phyloP scores from a whole-genome alignment of 257 asterid genomes.

The Solanum lycopersicoides region DNA sequence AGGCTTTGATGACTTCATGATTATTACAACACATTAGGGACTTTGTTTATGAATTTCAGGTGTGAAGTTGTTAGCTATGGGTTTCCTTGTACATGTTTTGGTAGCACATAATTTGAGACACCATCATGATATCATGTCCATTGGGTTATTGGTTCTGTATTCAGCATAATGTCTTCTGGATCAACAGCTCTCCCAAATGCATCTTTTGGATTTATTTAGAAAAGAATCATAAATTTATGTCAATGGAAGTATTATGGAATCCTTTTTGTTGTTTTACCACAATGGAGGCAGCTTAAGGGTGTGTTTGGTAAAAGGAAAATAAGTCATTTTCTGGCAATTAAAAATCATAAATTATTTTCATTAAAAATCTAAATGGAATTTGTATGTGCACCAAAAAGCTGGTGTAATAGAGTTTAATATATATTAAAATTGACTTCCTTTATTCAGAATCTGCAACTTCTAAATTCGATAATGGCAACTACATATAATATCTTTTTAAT shows the following conservation, averaged over 20 bases:
- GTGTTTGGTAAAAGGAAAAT: not conserved
- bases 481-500: not conserved
- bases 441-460: not conserved
- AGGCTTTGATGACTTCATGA: slow-evolving; percentile 15
- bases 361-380: not conserved
- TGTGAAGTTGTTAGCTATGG: slow-evolving; percentile 22
- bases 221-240: not conserved
- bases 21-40: slow-evolving; percentile 18
- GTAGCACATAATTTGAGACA: slow-evolving; percentile 11
- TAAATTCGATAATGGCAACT: not conserved
- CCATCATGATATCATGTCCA: slow-evolving; percentile 17
- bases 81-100: slow-evolving; percentile 52
- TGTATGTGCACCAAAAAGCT: not conserved
- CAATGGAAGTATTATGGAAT: not conserved
- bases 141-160: not conserved
- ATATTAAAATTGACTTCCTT: not conserved
- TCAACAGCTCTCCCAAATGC: not conserved
- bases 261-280: not conserved
- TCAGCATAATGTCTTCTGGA: not conserved
- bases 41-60: slow-evolving; percentile 18
- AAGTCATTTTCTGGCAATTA: not conserved
- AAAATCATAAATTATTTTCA: not conserved
- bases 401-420: not conserved
- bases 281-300: not conserved
- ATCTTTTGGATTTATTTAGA: not conserved